Evolutionary conservation across 371 early-diverging fungal genomes (phyloP).

Genomic region (Saksenaea oblongispora): DNA sequence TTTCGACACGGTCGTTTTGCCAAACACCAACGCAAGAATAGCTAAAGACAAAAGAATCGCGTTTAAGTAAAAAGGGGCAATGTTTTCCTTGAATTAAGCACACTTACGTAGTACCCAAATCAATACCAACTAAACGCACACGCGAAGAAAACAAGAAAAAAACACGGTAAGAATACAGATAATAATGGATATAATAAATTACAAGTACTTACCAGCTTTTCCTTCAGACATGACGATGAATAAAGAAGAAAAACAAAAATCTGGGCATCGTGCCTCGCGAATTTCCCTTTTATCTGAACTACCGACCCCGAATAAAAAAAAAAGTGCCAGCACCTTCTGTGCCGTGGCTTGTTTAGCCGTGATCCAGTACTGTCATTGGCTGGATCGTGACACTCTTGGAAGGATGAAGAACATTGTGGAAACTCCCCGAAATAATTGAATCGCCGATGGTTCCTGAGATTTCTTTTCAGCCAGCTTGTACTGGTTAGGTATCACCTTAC

Average conservation of each 20-base stretch:
- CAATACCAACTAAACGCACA: constrained; percentile 73
- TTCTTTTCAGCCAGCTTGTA: too few species aligned
- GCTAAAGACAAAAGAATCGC: constrained; percentile 78
- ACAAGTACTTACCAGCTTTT: constrained; percentile 19
- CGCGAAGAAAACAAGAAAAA: background rate
- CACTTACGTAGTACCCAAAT: constrained; percentile 99
- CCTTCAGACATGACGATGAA: constrained; percentile 17
- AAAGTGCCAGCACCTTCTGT: background rate
- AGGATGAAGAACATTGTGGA: constrained; percentile 18
- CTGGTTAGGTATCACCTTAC: background rate
- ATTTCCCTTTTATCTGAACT: background rate
- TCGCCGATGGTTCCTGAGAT: background rate
- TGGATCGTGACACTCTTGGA: constrained; percentile 12
- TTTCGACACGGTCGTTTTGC: constrained; percentile 96
- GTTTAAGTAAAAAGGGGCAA: background rate
- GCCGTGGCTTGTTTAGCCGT: background rate
- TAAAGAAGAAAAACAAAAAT: constrained; percentile 9
- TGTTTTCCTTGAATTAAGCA: constrained; percentile 52
- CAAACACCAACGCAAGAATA: constrained; percentile 99
- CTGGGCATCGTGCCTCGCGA: background rate
- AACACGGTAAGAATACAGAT: background rate
- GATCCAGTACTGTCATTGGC: background rate
- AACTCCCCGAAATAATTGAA: constrained; percentile 1
- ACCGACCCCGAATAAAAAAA: constrained; percentile 4
- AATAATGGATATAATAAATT: constrained; percentile 12